Base-by-base conservation (phyloP, 441 rosid species). In the Daphne laureola region DNA sequence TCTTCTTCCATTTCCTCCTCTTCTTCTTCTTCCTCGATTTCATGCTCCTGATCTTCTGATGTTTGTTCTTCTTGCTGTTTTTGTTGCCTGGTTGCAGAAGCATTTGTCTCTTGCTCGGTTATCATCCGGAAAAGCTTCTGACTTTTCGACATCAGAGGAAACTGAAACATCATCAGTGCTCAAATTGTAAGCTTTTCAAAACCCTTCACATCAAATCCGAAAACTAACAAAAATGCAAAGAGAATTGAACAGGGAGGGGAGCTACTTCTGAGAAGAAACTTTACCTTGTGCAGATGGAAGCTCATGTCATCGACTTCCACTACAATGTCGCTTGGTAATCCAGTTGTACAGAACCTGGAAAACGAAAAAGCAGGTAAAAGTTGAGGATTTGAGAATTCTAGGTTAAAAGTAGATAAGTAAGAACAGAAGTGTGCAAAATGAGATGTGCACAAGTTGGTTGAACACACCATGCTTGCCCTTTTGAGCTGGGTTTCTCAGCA, bases 391-490 rank as follows among this genome's bases (percentile, higher is more conserved):
- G 6, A 35, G 40, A n/a, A 38, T 17, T 23, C 40, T 17, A 53
- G 4, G n/a, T 21, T 49, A 21, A 13, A 21, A 51, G 31, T 51
- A 2, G 25, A 21, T 21, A 2, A 21, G 25, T 21, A 12, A 12
- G 35, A 0, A 17, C 46, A 62, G 36, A 27, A 52, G 54, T 12
- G 16, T 25, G 27, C 44, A 14, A 5, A 14, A 12, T 12, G 43
- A 15, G 31, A 15, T 62, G 52, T 48, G 53, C 27, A 17, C 27
- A 17, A 31, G 23, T 31, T 31, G 2, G 23, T 31, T 31, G 2
- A 41, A 35, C 69, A 62, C 54, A 92, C 98, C 98, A 92, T 68
- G 96, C 98, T 82, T 89, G 96, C 35, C 88, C 90, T 74, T 78
- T 92, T 56, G 87, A 67, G 80, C 54, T 71, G 35, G 78, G 61